A percentile compares a stretch with the other conserved stretches of the same genome.
phyloP scores from a whole-genome alignment of 2,329 filamentous ascomycete species.

The Beauveria scarabaeidicola region DNA sequence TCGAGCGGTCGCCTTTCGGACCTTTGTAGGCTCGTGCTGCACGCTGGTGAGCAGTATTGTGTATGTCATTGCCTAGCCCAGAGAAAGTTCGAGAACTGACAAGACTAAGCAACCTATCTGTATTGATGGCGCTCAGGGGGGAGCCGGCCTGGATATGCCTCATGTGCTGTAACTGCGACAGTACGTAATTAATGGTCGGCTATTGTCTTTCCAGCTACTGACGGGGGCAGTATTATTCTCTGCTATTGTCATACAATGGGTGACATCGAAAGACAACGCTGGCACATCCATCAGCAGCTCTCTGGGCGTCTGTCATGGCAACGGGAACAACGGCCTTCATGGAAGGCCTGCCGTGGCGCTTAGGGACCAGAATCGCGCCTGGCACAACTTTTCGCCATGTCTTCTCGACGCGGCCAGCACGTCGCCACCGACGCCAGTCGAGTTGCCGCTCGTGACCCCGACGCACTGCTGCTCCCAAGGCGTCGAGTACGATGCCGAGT shows the following conservation, averaged over 20 bases:
- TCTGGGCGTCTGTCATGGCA: constrained; percentile 6
- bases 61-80: constrained; percentile 26
- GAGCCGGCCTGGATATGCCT: constrained; percentile 59
- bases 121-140: constrained; percentile 49
- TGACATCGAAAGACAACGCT: constrained; percentile 39
- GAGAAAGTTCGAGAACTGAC: background rate
- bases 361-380: background rate
- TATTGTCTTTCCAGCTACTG: background rate
- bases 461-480: constrained; percentile 14
- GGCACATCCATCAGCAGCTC: constrained; percentile 21
- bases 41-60: constrained; percentile 50
- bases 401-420: background rate
- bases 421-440: constrained; percentile 15
- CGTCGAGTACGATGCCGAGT: constrained; percentile 15
- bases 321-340: background rate
- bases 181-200: constrained; percentile 28
- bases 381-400: background rate
- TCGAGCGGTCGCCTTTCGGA: constrained; percentile 45
- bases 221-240: constrained; percentile 46
- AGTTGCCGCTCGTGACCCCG: constrained; percentile 19
- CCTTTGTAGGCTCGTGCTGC: constrained; percentile 49
- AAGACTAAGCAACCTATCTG: constrained; percentile 44
- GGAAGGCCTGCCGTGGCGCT: background rate
- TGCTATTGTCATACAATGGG: constrained; percentile 54
- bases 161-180: constrained; percentile 56